Conservation (phyloP, 1,284 basidiomycete genomes). For the Tranzscheliella williamsii region DNA sequence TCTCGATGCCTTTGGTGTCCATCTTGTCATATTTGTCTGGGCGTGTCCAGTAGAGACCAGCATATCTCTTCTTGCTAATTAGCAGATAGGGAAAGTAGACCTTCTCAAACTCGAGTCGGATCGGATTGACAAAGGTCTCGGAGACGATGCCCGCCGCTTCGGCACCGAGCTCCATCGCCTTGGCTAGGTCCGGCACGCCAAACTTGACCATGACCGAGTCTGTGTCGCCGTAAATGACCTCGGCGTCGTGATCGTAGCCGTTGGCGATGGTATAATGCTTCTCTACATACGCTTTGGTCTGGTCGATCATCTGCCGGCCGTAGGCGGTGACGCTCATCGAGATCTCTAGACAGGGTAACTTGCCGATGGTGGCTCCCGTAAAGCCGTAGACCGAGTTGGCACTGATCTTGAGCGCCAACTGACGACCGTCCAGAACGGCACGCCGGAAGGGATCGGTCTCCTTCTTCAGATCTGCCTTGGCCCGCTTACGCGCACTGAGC, state of each 20-base stretch:
- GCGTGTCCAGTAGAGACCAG: conserved; percentile 59
- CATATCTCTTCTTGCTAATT: conserved; percentile 61
- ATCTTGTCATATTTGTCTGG: conserved; percentile 59
- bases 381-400: conserved; percentile 62
- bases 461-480: conserved; percentile 60
- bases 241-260: conserved; percentile 58
- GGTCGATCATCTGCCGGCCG: conserved; percentile 60
- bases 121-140: conserved; percentile 54
- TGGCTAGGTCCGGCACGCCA: conserved; percentile 48
- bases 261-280: conserved; percentile 57
- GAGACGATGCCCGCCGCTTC: conserved; percentile 89
- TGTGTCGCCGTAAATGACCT: conserved; percentile 60
- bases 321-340: conserved; percentile 61
- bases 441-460: conserved; percentile 60
- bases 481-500: conserved; percentile 56
- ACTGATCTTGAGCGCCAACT: conserved; percentile 59
- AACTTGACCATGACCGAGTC: conserved; percentile 62
- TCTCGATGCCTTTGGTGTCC: conserved; percentile 61
- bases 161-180: conserved; percentile 67
- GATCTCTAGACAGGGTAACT: conserved; percentile 59
- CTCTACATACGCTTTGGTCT: conserved; percentile 57
- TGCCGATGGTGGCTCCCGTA: conserved; percentile 59
- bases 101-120: conserved; percentile 61
- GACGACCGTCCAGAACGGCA: conserved; percentile 59
- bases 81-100: conserved; percentile 60